phyloP scores from a whole-genome alignment of 2,329 filamentous ascomycete genomes.

The Nemania sp. region DNA sequence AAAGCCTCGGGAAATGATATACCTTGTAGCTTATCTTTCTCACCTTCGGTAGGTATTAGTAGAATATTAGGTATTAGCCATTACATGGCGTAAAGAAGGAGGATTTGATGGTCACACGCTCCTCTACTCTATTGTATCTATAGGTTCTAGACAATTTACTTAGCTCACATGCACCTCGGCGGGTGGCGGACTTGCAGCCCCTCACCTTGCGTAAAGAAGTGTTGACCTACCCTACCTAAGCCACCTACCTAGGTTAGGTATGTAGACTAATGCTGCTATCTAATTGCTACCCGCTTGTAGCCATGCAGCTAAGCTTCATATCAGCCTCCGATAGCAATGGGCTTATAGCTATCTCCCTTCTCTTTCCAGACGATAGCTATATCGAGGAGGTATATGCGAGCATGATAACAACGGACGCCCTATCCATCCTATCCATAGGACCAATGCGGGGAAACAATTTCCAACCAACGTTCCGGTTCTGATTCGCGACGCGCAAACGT shows the following conservation, averaged over 20 bases:
- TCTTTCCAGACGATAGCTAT: constrained; percentile 3
- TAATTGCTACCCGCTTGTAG: neutral
- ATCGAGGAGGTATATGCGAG: constrained; percentile 29
- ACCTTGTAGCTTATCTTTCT: neutral
- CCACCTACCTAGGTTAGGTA: too few relatives aligned
- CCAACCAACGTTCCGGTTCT: neutral
- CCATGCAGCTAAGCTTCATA: constrained; percentile 2
- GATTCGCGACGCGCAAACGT: constrained; percentile 25
- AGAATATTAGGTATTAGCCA: too few relatives aligned
- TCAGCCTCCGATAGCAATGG: neutral
- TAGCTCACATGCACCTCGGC: neutral
- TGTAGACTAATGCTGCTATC: neutral
- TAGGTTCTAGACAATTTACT: neutral
- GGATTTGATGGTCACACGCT: neutral
- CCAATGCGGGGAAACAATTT: constrained; percentile 23
- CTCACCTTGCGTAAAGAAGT: neutral
- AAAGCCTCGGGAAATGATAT: neutral
- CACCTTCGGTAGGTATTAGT: too few relatives aligned
- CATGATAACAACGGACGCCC: constrained; percentile 17
- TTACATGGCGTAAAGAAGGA: neutral
- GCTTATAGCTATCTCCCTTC: neutral
- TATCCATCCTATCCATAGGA: neutral
- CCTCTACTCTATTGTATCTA: neutral
- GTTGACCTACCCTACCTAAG: neutral
- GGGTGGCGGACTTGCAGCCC: neutral